These are phyloP conservation scores for Jamesozyma hellenica DNA, from an alignment of 805 yeast species.

Conservation along the genomic window DNA sequence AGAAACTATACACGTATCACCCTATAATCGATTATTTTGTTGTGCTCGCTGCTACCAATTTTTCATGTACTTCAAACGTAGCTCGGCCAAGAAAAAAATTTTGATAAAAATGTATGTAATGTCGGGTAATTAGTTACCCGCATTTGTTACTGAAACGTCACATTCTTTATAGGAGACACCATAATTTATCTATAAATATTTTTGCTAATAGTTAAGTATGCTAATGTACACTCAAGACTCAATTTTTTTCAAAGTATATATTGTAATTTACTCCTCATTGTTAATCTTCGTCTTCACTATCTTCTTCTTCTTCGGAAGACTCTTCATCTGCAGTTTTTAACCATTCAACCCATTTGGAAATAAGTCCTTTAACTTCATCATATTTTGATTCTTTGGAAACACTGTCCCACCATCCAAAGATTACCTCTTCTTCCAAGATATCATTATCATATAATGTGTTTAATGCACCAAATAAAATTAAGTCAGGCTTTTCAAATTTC, in stretches of 20 bases:
- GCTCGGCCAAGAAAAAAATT: background rate
- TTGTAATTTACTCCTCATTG: background rate
- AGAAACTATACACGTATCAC: no score
- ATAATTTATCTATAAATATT: no score
- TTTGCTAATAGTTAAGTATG: no score
- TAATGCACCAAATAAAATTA: slow-evolving; percentile 33
- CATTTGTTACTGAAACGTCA: no score
- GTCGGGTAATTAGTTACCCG: background rate
- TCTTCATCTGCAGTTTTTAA: slow-evolving; percentile 68
- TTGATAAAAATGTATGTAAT: background rate
- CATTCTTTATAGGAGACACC: no score
- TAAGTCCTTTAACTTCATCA: slow-evolving; percentile 43
- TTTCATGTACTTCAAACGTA: background rate
- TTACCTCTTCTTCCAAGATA: slow-evolving; percentile 69
- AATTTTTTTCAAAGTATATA: no score
- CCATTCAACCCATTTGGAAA: slow-evolving; percentile 79
- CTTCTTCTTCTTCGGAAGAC: slow-evolving; percentile 39
- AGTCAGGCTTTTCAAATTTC: slow-evolving; percentile 28
- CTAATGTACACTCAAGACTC: no score
- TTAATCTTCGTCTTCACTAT: slow-evolving; percentile 7
- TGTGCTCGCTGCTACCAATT: background rate
- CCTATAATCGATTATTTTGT: no score
- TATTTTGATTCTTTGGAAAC: slow-evolving; percentile 33
- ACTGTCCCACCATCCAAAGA: slow-evolving; percentile 71
- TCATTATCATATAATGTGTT: slow-evolving; percentile 70